A percentile compares a stretch with the other conserved stretches of the same genome.
Evolutionary conservation across 495 filamentous ascomycete genomes (phyloP).

Genomic region (Stereocaulon alpinum): DNA sequence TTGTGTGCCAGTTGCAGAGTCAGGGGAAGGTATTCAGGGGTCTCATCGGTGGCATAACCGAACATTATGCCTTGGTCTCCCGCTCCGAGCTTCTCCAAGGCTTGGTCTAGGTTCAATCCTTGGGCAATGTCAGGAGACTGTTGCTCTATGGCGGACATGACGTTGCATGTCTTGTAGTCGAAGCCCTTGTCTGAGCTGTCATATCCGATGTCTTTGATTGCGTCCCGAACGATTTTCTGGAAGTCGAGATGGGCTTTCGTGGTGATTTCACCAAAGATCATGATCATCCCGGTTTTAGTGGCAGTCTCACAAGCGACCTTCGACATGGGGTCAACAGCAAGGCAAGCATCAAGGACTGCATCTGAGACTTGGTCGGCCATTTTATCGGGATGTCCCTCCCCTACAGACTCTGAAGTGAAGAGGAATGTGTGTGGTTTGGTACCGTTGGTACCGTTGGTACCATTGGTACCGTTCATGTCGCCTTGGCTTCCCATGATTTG

Average conservation of each 20-base stretch:
- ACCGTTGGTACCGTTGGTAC: conserved; percentile 42
- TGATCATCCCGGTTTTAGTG: conserved; percentile 98
- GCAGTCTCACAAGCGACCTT: conserved; percentile 98
- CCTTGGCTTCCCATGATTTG: conserved; percentile 47
- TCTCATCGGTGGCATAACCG: conserved; percentile 98
- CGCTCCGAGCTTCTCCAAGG: conserved; percentile 92
- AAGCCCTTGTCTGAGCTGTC: conserved; percentile 95
- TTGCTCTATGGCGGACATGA: conserved; percentile 97
- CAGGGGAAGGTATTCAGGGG: conserved; percentile 89
- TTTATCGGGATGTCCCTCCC: conserved; percentile 97
- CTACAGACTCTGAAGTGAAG: conserved; percentile 98
- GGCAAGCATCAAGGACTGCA: conserved; percentile 95
- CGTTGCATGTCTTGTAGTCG: conserved; percentile 99
- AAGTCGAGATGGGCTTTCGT: conserved; percentile 93
- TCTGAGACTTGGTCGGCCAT: conserved; percentile 98
- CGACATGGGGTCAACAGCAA: conserved; percentile 86
- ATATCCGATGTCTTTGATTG: conserved; percentile 98
- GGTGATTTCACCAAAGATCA: conserved; percentile 99
- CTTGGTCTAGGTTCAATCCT: conserved; percentile 93
- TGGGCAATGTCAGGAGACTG: conserved; percentile 98
- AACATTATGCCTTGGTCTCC: conserved; percentile 99
- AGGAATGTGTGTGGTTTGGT: conserved; percentile 66
- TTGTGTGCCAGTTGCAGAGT: conserved; percentile 89
- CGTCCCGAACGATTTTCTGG: conserved; percentile 89
- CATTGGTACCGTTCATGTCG: conserved; percentile 42